Conservation (phyloP, 768 basidiomycete species). For the Xerocomus potaroensis region DNA sequence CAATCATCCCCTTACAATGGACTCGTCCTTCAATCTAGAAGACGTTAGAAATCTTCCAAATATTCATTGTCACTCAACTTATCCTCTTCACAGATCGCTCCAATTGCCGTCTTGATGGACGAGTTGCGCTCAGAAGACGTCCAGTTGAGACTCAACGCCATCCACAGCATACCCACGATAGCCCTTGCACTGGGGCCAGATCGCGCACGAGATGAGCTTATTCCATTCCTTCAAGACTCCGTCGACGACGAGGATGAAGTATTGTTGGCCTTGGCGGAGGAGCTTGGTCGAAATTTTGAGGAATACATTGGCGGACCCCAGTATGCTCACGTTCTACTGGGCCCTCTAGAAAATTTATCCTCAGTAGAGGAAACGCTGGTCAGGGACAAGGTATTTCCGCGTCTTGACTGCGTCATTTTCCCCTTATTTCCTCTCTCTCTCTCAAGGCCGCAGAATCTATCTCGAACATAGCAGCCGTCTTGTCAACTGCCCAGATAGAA, state of each 20-base stretch:
- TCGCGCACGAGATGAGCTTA: conserved; percentile 91
- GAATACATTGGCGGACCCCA: conserved; percentile 92
- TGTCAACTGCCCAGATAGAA: conserved; percentile 79
- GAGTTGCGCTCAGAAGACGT: conserved; percentile 98
- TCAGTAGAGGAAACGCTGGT: conserved; percentile 98
- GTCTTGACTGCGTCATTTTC: background rate
- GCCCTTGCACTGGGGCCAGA: conserved; percentile 93
- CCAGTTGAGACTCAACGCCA: conserved; percentile 91
- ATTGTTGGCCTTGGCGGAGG: conserved; percentile 90
- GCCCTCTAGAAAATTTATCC: conserved; percentile 91
- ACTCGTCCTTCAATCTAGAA: conserved; percentile 59
- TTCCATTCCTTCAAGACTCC: conserved; percentile 98
- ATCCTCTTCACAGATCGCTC: conserved; percentile 62
- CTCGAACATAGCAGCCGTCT: conserved; percentile 76
- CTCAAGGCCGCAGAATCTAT: conserved; percentile 91
- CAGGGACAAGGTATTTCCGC: conserved; percentile 78
- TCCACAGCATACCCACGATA: conserved; percentile 96
- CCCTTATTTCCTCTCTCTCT: conserved; percentile 10
- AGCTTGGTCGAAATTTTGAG: conserved; percentile 86
- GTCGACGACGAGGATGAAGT: conserved; percentile 99
- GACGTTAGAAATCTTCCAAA: conserved; percentile 47
- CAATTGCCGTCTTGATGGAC: conserved; percentile 96
- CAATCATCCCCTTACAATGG: conserved; percentile 43
- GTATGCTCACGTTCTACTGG: conserved; percentile 81
- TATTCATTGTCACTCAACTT: conserved; percentile 11